Conservation (phyloP, 2,329 filamentous ascomycete genomes). For the Ophiostoma sp. region DNA sequence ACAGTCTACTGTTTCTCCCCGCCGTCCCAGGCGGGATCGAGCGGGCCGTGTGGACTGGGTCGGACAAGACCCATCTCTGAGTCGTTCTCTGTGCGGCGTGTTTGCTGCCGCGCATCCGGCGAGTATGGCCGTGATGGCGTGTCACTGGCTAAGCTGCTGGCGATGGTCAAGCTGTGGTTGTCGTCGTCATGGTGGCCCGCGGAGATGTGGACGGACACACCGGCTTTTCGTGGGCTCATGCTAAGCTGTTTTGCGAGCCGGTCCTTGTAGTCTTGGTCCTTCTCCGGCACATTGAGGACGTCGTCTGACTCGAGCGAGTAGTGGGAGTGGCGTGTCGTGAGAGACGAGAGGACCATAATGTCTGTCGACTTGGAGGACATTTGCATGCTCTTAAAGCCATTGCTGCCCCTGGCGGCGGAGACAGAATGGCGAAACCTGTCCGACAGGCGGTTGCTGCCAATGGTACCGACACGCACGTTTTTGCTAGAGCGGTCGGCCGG, state of each 20-base stretch:
- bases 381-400: not conserved
- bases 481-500: not conserved
- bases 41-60: not conserved
- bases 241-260: not conserved
- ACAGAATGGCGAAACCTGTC: not conserved
- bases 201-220: conserved; percentile 17
- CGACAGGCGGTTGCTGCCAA: not conserved
- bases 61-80: not conserved
- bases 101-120: not conserved
- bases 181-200: conserved; percentile 3
- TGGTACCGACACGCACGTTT: not conserved
- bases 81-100: not conserved
- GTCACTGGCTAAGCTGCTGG: not conserved
- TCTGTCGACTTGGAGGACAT: conserved; percentile 4
- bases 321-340: conserved; percentile 10
- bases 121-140: not conserved
- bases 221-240: not conserved
- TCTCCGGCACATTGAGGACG: not conserved
- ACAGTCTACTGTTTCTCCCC: too few species aligned
- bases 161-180: not conserved
- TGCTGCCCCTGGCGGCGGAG: not conserved
- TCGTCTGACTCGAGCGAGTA: conserved; percentile 4
- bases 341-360: conserved; percentile 20
- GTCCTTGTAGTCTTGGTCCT: not conserved
- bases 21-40: not conserved